phyloP scores from a whole-genome alignment of 176 grass and related monocot species.

The Rhynchospora pubera region DNA sequence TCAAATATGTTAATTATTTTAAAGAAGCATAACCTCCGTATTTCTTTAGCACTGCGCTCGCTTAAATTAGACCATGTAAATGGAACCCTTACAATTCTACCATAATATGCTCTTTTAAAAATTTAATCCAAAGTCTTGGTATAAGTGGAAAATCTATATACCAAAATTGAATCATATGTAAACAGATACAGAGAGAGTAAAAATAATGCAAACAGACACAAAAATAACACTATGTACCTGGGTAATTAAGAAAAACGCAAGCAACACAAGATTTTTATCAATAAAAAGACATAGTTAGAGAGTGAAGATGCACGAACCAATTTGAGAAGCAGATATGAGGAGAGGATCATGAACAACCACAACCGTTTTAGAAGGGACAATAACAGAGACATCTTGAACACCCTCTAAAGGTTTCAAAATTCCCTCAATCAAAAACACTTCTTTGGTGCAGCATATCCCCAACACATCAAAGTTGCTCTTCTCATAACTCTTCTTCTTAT shows the following conservation, averaged over 20 bases:
- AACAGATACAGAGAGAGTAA: not conserved
- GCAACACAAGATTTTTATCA: not conserved
- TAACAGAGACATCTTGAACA: slow-evolving; percentile 36
- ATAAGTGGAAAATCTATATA: not conserved
- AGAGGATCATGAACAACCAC: slow-evolving; percentile 51
- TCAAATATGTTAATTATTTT: not conserved
- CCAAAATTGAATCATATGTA: not conserved
- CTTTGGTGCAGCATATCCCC: slow-evolving; percentile 67
- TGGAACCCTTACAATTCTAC: not conserved
- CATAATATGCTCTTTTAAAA: not conserved
- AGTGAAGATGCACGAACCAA: slow-evolving; percentile 22
- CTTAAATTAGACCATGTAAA: not conserved
- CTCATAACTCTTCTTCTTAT: slow-evolving; percentile 14
- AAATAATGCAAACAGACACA: not conserved
- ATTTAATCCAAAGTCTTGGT: not conserved
- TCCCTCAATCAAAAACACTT: slow-evolving; percentile 45
- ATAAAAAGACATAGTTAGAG: not conserved
- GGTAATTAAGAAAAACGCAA: not conserved
- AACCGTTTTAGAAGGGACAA: slow-evolving; percentile 60
- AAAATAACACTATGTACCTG: not conserved
- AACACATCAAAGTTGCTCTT: slow-evolving; percentile 78
- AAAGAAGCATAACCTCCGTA: not conserved
- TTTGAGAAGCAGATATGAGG: slow-evolving; percentile 32
- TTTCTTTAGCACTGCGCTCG: not conserved
- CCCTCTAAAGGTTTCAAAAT: slow-evolving; percentile 45